A percentile compares a stretch with the other conserved stretches of the same genome.
These are phyloP conservation scores for Hypoxylon lenormandii DNA, from an alignment of 495 filamentous ascomycete genomes.

Conservation along the genomic window DNA sequence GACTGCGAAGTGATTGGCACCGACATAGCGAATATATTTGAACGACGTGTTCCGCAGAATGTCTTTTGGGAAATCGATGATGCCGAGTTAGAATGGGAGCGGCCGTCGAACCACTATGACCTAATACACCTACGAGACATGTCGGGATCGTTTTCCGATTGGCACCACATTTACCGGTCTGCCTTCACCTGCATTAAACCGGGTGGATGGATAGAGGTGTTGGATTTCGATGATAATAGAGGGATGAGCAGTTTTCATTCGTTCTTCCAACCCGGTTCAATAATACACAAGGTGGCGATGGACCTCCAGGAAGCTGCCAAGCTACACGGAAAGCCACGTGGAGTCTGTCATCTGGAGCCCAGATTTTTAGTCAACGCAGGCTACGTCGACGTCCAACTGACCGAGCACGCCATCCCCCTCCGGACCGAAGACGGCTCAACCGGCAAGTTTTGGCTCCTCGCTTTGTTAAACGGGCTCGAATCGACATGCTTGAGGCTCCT, in stretches of 20 bases:
- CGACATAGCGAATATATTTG: conserved; percentile 72
- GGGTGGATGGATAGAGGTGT: conserved; percentile 74
- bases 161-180: conserved; percentile 70
- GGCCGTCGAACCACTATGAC: conserved; percentile 69
- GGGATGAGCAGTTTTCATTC: conserved; percentile 54
- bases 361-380: conserved; percentile 66
- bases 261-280: conserved; percentile 57
- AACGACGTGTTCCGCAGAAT: conserved; percentile 68
- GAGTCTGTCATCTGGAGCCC: conserved; percentile 67
- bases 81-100: conserved; percentile 70
- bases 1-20: conserved; percentile 74
- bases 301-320: conserved; percentile 59
- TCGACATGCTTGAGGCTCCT: conserved; percentile 69
- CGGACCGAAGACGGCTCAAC: conserved; percentile 66
- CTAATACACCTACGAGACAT: conserved; percentile 74
- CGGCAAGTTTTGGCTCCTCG: conserved; percentile 75
- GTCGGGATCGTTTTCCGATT: conserved; percentile 72
- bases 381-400: conserved; percentile 70
- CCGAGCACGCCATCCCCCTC: conserved; percentile 70
- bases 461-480: conserved; percentile 74
- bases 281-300: conserved; percentile 48
- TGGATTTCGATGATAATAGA: conserved; percentile 65
- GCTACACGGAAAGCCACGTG: conserved; percentile 61
- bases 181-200: conserved; percentile 70
- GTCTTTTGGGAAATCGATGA: conserved; percentile 78